phyloP scores from a whole-genome alignment of 176 grass and related monocot genomes.

The Avena eriantha region DNA sequence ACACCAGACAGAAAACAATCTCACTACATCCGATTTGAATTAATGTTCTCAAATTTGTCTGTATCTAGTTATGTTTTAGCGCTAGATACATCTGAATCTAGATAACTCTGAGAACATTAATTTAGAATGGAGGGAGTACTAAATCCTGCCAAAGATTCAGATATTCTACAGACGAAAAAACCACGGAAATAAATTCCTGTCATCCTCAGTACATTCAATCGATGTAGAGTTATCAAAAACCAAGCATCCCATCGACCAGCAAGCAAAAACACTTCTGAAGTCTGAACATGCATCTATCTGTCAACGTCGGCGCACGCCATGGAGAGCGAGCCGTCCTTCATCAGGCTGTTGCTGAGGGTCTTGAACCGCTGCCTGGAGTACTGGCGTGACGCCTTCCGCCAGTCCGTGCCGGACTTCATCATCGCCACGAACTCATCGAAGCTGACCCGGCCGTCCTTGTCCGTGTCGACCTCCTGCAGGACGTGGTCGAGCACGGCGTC shows the following conservation, averaged over 20 bases:
- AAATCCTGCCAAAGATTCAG: neutral
- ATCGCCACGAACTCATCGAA: slow-evolving; percentile 85
- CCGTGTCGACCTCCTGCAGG: slow-evolving; percentile 74
- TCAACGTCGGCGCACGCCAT: neutral
- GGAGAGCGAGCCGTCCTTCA: slow-evolving; percentile 74
- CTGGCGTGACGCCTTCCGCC: slow-evolving; percentile 95
- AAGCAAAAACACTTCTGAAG: neutral
- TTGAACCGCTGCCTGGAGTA: slow-evolving; percentile 92
- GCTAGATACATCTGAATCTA: too few relatives aligned
- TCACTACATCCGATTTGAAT: too few relatives aligned
- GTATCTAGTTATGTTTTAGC: too few relatives aligned
- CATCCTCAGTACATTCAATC: neutral
- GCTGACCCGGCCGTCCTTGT: slow-evolving; percentile 85
- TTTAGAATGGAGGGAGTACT: too few relatives aligned
- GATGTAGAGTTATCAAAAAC: slow-evolving; percentile 31
- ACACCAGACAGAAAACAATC: neutral
- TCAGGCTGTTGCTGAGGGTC: slow-evolving; percentile 81
- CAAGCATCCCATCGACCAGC: slow-evolving; percentile 39
- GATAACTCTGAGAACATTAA: too few relatives aligned
- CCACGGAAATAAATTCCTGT: too few relatives aligned
- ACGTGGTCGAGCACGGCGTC: slow-evolving; percentile 69
- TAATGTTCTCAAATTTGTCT: too few relatives aligned
- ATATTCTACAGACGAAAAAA: too few relatives aligned
- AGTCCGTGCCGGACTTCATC: slow-evolving; percentile 96
- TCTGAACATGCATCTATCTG: neutral